Percentiles rank a stretch among this genome's conserved stretches.
Evolutionary conservation across 495 filamentous ascomycete species (phyloP).

Genomic region (Ascobolus immersus): DNA sequence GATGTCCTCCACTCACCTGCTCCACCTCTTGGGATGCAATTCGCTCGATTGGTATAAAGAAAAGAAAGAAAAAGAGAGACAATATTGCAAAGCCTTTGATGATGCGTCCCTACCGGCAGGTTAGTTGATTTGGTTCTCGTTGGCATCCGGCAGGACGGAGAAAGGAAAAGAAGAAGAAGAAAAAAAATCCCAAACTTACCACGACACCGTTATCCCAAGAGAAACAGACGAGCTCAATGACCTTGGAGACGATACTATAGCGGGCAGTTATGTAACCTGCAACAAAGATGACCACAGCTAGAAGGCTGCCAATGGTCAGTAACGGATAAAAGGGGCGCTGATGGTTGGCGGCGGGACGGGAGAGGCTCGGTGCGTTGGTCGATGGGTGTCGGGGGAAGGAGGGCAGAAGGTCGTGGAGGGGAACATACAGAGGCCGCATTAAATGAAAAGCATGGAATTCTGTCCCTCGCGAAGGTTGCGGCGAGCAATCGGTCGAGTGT

Average conservation of each 20-base stretch:
- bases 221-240: conserved; percentile 88
- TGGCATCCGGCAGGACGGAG: not conserved
- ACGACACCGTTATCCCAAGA: conserved; percentile 98
- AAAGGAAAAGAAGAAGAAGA: not conserved
- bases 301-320: conserved; percentile 7
- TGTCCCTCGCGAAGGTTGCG: no score
- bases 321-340: conserved; percentile 1
- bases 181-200: conserved; percentile 28
- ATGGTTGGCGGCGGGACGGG: not conserved
- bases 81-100: conserved; percentile 50
- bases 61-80: conserved; percentile 48
- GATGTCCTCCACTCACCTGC: conserved; percentile 26
- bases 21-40: conserved; percentile 42
- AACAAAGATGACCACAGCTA: conserved; percentile 43
- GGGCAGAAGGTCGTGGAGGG: not conserved
- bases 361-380: not conserved
- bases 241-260: conserved; percentile 86
- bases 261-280: conserved; percentile 97
- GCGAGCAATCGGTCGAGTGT: no score
- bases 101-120: conserved; percentile 25
- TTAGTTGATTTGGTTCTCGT: conserved; percentile 20
- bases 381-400: not conserved
- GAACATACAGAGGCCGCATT: conserved; percentile 16
- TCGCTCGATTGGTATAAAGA: conserved; percentile 47
- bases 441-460: conserved; percentile 17